Base-by-base conservation (phyloP, 1,139 yeast species). In the Sugiyamaella pinicola region DNA sequence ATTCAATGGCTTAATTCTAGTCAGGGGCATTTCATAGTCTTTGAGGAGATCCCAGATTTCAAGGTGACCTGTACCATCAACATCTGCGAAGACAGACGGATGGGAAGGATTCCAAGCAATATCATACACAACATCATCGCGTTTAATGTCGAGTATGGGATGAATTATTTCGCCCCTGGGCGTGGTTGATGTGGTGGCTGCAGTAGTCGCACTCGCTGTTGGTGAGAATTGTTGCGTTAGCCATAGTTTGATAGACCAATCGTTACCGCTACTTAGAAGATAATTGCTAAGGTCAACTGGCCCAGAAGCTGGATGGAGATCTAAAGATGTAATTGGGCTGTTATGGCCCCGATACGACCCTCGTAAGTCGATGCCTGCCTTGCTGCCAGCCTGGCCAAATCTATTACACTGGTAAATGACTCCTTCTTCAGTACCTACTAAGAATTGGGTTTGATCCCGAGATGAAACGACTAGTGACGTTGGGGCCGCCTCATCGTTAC, bases 41-140 rank as follows among this genome's bases (percentile, higher is more conserved):
- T 58, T 63, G 6, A 66, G 62, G 37, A 84, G 65, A 61, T 83
- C 82, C 86, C 86, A 83, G 19, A 81, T 67, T 53, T 81, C 80
- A n/a, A 83, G 61, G 12, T 69, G 61, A 0, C 82, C 74, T 1
- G 73, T 67, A 2, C 78, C 73, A 4, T 82, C 83, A 21, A 78
- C 75, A 1, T 78, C 68, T 1, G 79, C 78, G 61, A 83, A 80
- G 47, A 82, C 78, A 8, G 71, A 68, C 0, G 73, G 69, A 10
- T 64, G 57, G 9, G 64, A 60, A 0, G 84, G 84, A 41, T 77
- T 66, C 68, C 77, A 72, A 4, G 70, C 66, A 1, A 80, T 69
- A 44, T 74, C 78, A 46, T 73, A 67, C 0, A 80, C 74, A 12
- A 75, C 68, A 44, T 77, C 75, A 8, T 71, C 69, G 1, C 78